These are phyloP conservation scores for Hypsizygus marmoreus DNA, from an alignment of 768 basidiomycete species.

Conservation along the genomic window DNA sequence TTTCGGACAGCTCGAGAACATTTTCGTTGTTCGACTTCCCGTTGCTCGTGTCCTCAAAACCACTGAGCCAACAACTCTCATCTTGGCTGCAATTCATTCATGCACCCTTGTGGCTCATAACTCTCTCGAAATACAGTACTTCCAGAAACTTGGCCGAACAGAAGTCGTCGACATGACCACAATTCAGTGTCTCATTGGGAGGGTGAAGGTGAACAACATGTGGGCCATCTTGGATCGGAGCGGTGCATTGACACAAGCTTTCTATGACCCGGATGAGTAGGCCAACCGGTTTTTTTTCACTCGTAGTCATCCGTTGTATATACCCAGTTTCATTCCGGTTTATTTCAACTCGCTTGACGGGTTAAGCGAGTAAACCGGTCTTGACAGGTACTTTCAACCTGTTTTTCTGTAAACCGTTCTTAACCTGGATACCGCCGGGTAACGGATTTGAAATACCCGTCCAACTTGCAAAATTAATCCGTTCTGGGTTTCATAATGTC, in stretches of 20 bases:
- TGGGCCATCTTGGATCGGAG: constrained; percentile 30
- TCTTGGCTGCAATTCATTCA: constrained; percentile 24
- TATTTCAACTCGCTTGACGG: not conserved
- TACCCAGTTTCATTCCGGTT: not conserved
- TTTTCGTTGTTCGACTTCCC: constrained; percentile 27
- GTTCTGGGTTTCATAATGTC: constrained; percentile 5
- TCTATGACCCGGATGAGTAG: constrained; percentile 5
- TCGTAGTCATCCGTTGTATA: too few relatives aligned
- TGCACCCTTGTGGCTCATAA: constrained; percentile 15
- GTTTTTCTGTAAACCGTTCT: not conserved
- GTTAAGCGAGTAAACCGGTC: not conserved
- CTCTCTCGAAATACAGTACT: constrained; percentile 22
- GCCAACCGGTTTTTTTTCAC: not conserved
- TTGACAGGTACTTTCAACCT: not conserved
- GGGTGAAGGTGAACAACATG: constrained; percentile 13
- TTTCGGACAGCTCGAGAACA: constrained; percentile 34
- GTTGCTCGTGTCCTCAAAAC: constrained; percentile 13
- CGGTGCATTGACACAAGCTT: constrained; percentile 5
- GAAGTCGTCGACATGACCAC: constrained; percentile 28
- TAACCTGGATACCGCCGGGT: not conserved
- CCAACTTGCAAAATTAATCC: not conserved
- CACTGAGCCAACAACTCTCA: constrained; percentile 13
- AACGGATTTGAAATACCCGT: not conserved
- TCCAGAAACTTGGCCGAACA: constrained; percentile 13
- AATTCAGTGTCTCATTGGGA: constrained; percentile 28